phyloP scores from a whole-genome alignment of 2,329 filamentous ascomycete species.

The Eutypa lata region DNA sequence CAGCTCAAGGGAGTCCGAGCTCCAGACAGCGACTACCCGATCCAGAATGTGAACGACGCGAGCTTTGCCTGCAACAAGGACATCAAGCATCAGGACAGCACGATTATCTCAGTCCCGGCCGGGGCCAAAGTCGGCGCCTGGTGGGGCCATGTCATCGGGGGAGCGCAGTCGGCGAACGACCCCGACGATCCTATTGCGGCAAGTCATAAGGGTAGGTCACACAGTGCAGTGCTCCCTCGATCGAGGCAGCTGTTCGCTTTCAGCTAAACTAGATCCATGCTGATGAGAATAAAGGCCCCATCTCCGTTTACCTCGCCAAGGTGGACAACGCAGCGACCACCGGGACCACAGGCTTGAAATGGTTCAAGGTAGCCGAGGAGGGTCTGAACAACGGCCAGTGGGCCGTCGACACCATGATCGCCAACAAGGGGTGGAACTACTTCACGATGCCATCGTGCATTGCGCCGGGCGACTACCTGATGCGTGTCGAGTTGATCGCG shows the following conservation, averaged over 20 bases:
- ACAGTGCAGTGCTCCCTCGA: background rate
- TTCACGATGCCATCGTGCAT: constrained; percentile 37
- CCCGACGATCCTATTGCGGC: constrained; percentile 46
- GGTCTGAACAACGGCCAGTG: constrained; percentile 34
- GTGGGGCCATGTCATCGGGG: constrained; percentile 51
- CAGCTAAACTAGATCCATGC: background rate
- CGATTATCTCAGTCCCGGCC: constrained; percentile 42
- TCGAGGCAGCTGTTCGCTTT: too few species aligned
- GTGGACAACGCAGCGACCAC: constrained; percentile 44
- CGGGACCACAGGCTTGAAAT: constrained; percentile 33
- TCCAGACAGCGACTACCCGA: constrained; percentile 46
- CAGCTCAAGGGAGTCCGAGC: constrained; percentile 48
- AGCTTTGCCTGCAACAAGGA: constrained; percentile 46
- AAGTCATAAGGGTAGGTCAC: constrained; percentile 40
- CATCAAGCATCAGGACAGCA: constrained; percentile 32
- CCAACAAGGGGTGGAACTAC: constrained; percentile 40
- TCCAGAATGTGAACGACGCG: constrained; percentile 43
- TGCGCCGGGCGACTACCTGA: constrained; percentile 38
- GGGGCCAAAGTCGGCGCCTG: constrained; percentile 46
- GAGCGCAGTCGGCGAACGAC: constrained; percentile 40
- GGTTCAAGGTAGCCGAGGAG: constrained; percentile 52
- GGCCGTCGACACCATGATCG: constrained; percentile 48
- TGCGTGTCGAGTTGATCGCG: constrained; percentile 39
- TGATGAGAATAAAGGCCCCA: constrained; percentile 34
- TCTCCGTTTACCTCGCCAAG: constrained; percentile 46